Evolutionary conservation across 352 stramenopile genomes (phyloP).

Genomic region (Pythium oligandrum): DNA sequence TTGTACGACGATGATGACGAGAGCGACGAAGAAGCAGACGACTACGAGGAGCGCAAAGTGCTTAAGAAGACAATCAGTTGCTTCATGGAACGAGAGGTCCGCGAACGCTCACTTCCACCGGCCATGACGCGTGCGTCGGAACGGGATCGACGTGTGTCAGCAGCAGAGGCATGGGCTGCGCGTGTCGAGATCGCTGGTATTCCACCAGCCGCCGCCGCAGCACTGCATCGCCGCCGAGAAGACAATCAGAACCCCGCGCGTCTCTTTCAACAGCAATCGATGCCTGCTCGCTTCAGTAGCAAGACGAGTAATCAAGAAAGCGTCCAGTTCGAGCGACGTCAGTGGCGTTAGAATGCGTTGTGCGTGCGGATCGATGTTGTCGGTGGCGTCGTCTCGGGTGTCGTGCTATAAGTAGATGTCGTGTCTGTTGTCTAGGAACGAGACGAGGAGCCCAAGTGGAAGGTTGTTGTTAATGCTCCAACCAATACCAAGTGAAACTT

Average conservation of each 20-base stretch:
- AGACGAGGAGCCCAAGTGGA: too few relatives aligned
- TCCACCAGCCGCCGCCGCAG: conserved; percentile 6
- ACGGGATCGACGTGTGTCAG: conserved; percentile 12
- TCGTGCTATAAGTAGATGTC: too few relatives aligned
- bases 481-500: too few relatives aligned
- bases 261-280: conserved; percentile 14
- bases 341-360: too few relatives aligned
- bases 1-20: conserved; percentile 20
- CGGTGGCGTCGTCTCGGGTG: too few relatives aligned
- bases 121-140: conserved; percentile 15
- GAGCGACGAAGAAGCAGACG: conserved; percentile 22
- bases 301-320: too few relatives aligned
- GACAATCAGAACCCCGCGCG: conserved; percentile 14
- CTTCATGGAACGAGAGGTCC: conserved; percentile 43
- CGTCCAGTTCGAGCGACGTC: too few relatives aligned
- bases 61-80: conserved; percentile 55
- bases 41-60: conserved; percentile 43
- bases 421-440: too few relatives aligned
- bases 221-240: conserved; percentile 9
- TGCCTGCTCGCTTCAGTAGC: background rate
- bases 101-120: conserved; percentile 27
- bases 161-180: conserved; percentile 34
- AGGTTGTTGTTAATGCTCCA: too few relatives aligned
- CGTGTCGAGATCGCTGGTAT: conserved; percentile 64
- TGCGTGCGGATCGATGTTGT: too few relatives aligned